phyloP scores from a whole-genome alignment of 2,329 filamentous ascomycete species.

The Orbilia brochopaga region DNA sequence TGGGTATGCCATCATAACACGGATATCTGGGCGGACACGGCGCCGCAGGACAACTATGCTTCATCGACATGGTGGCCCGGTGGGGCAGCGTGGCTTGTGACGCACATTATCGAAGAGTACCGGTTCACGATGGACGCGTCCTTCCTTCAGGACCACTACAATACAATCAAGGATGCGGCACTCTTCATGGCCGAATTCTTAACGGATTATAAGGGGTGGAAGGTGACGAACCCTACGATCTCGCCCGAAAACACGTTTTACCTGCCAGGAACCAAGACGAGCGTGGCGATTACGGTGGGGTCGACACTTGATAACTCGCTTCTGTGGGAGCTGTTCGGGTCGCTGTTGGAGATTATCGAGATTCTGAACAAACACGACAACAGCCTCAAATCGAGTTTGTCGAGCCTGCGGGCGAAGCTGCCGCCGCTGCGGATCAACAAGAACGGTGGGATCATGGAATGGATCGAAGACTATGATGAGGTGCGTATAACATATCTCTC shows the following conservation, averaged over 20 bases:
- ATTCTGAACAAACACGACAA: slow-evolving; percentile 52
- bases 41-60: slow-evolving; percentile 56
- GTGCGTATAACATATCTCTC: too few species aligned
- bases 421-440: slow-evolving; percentile 54
- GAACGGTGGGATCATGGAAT: slow-evolving; percentile 56
- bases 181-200: slow-evolving; percentile 59
- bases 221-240: slow-evolving; percentile 58
- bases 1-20: slow-evolving; percentile 59
- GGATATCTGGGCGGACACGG: slow-evolving; percentile 59
- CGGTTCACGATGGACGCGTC: slow-evolving; percentile 56
- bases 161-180: slow-evolving; percentile 56
- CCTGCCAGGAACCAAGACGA: slow-evolving; percentile 47
- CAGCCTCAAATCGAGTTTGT: slow-evolving; percentile 23
- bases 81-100: slow-evolving; percentile 59
- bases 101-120: slow-evolving; percentile 59
- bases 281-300: slow-evolving; percentile 58
- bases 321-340: slow-evolving; percentile 58
- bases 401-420: slow-evolving; percentile 34
- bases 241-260: slow-evolving; percentile 58
- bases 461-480: slow-evolving; percentile 57
- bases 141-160: slow-evolving; percentile 55
- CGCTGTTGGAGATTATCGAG: slow-evolving; percentile 52
- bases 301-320: slow-evolving; percentile 62
- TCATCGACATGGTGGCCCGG: slow-evolving; percentile 58
- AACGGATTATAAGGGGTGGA: slow-evolving; percentile 55